Evolutionary conservation across 1,139 yeast genomes (phyloP).

Genomic region (Candida smagusa): DNA sequence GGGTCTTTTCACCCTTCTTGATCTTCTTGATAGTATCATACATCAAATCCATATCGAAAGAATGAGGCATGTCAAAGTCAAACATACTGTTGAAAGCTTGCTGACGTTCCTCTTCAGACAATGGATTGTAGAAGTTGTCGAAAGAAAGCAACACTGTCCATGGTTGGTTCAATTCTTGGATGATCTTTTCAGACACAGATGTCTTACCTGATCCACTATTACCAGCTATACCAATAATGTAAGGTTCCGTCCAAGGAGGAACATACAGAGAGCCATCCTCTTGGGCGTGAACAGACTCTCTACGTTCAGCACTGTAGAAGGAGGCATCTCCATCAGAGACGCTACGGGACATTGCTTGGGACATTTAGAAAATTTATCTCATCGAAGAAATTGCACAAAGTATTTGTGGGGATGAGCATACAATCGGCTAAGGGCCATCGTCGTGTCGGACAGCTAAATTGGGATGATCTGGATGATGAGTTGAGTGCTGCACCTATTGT

Average conservation of each 20-base stretch:
- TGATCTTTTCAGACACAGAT: slow-evolving; percentile 80
- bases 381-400: slow-evolving; percentile 1
- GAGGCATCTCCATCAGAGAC: slow-evolving; percentile 22
- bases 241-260: slow-evolving; percentile 97
- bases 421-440: slow-evolving; percentile 19
- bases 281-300: background rate
- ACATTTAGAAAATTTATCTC: slow-evolving; percentile 1
- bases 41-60: slow-evolving; percentile 75
- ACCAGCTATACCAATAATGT: slow-evolving; percentile 93
- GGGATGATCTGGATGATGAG: slow-evolving; percentile 9
- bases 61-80: slow-evolving; percentile 84
- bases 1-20: slow-evolving; percentile 58
- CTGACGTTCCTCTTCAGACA: slow-evolving; percentile 56
- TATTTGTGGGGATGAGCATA: slow-evolving; percentile 3
- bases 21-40: slow-evolving; percentile 60
- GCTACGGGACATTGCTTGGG: slow-evolving; percentile 16
- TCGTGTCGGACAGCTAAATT: slow-evolving; percentile 11
- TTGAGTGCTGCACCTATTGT: background rate
- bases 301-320: slow-evolving; percentile 11
- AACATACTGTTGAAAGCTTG: slow-evolving; percentile 64
- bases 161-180: slow-evolving; percentile 79
- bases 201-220: slow-evolving; percentile 96
- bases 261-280: slow-evolving; percentile 37
- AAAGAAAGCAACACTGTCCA: slow-evolving; percentile 92
- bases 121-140: slow-evolving; percentile 85